phyloP scores from a whole-genome alignment of 164 flowering plant species.

The Magnolia officinalis region DNA sequence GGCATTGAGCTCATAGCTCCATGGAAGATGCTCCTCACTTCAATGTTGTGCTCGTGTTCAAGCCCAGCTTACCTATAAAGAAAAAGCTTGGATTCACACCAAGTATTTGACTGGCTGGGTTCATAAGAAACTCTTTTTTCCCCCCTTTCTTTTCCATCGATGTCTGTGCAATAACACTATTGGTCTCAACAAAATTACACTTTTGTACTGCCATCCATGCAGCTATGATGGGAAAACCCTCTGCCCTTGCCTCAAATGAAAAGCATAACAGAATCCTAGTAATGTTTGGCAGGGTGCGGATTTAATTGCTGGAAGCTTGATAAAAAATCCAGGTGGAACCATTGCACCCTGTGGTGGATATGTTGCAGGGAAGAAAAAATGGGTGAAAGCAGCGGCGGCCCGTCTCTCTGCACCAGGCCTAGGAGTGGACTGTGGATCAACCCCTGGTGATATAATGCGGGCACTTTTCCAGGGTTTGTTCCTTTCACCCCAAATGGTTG shows the following conservation, averaged over 20 bases:
- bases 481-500: slow-evolving; percentile 89
- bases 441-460: slow-evolving; percentile 81
- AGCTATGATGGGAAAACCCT: not conserved
- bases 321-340: slow-evolving; percentile 92
- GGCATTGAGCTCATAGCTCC: no score
- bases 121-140: no score
- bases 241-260: not conserved
- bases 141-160: no score
- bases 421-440: slow-evolving; percentile 79
- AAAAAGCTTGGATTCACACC: no score
- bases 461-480: slow-evolving; percentile 74
- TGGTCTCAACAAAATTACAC: no score
- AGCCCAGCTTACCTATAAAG: no score
- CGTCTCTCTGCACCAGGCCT: slow-evolving; percentile 90
- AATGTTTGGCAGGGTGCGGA: slow-evolving; percentile 72
- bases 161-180: no score
- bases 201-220: not conserved
- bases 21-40: no score
- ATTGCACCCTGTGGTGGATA: slow-evolving; percentile 93
- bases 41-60: no score
- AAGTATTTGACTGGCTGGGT: no score
- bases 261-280: slow-evolving; percentile 1
- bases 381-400: slow-evolving; percentile 84
- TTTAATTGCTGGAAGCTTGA: slow-evolving; percentile 86
- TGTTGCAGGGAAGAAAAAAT: slow-evolving; percentile 70